A percentile compares a stretch with the other conserved stretches of the same genome.
Conservation (phyloP, 805 yeast species). For the Ogataea thermomethanolica region DNA sequence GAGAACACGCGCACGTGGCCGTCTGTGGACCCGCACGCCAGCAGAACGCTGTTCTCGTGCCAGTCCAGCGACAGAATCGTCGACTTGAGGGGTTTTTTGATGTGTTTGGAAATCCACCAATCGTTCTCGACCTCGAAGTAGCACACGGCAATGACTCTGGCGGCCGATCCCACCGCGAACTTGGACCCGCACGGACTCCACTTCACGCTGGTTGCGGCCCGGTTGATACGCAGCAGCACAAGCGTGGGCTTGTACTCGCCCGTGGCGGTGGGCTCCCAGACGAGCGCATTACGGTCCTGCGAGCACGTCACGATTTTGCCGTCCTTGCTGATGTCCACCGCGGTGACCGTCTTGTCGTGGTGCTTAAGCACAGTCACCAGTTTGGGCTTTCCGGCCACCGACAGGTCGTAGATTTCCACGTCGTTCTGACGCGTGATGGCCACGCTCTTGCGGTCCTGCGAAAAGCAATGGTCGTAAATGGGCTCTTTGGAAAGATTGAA, state of each 20-base stretch:
- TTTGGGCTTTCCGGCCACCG: slow-evolving; percentile 49
- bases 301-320: slow-evolving; percentile 95
- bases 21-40: slow-evolving; percentile 91
- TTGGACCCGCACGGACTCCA: slow-evolving; percentile 97
- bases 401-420: slow-evolving; percentile 69
- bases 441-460: slow-evolving; percentile 56
- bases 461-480: slow-evolving; percentile 88
- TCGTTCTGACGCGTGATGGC: slow-evolving; percentile 80
- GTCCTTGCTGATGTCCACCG: slow-evolving; percentile 83
- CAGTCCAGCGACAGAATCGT: slow-evolving; percentile 80
- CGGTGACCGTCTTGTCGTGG: slow-evolving; percentile 92
- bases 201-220: slow-evolving; percentile 90
- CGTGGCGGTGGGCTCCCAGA: slow-evolving; percentile 77
- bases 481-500: slow-evolving; percentile 78
- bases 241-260: slow-evolving; percentile 76
- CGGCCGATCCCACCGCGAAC: slow-evolving; percentile 97
- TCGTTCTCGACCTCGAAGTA: slow-evolving; percentile 94
- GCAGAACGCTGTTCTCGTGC: slow-evolving; percentile 89
- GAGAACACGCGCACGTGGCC: slow-evolving; percentile 89
- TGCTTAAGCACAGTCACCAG: slow-evolving; percentile 67
- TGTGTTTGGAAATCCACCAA: slow-evolving; percentile 99
- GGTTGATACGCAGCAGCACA: slow-evolving; percentile 85
- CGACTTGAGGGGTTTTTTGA: slow-evolving; percentile 90
- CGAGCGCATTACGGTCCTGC: slow-evolving; percentile 96
- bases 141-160: slow-evolving; percentile 90